Evolutionary conservation across 176 grass and related monocot genomes (phyloP), one percentile per base, ranked within the genome.

Genomic region (Triticum aestivum): DNA sequence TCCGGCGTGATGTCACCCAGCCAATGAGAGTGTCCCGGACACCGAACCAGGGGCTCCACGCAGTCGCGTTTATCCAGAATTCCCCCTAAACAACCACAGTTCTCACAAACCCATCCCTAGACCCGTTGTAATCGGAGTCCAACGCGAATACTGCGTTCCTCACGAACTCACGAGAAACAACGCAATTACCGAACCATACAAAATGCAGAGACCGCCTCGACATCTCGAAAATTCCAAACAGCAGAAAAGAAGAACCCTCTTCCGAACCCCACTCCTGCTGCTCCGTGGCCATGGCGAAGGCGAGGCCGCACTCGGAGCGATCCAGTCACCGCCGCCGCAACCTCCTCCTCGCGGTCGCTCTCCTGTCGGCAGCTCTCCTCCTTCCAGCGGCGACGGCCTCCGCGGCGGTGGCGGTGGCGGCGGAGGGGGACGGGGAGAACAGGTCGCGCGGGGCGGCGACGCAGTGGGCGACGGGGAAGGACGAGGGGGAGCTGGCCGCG

Each of bases 381-480:
- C 18, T 87, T 42, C 85, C 85, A 67, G 78, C 52, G 23, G 81
- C 73, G 3, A 10, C 54, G 7, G 78, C 84, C 69, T 30, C 58
- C 26, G 54, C 79, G 3, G 71, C 84, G 39, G 86, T 47, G 38
- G 67, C 24, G 21, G 61, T 71, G 72, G 64, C 71, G 62, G 74
- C 13, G 39, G 79, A 77, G 69, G 82, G 81, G 63, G 81, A 79
- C 32, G 87, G 82, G 18, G 85, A 14, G 67, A 96, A 89, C 82
- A 52, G 81, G 81, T 95, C 85, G 68, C 58, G 67, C 14, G 68
- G 79, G 18, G 75, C 29, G 32, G 75, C 56, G 32, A 83, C 39
- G 77, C 78, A 81, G 68, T 89, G 87, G 93, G 85, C 83, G 6
- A 83, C 58, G 9, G 90, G 88, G 32, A 98, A 91, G 90, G 90